Evolutionary conservation across 2,329 filamentous ascomycete species (phyloP).

Genomic region (Mycogone perniciosa): DNA sequence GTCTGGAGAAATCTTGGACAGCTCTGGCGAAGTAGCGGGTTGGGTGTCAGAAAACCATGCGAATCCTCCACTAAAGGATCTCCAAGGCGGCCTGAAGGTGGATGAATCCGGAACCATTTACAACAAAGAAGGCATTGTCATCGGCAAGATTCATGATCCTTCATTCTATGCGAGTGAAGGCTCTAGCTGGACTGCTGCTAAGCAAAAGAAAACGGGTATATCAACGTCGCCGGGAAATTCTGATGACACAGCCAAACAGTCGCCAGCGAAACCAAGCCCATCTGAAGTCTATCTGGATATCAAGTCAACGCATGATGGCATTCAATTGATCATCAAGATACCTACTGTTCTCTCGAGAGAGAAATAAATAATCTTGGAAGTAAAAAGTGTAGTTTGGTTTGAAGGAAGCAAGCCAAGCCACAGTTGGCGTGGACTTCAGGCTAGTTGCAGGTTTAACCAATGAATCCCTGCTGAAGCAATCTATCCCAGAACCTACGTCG

Average conservation of each 20-base stretch:
- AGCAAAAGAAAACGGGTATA: not conserved
- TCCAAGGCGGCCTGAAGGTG: slow-evolving; percentile 47
- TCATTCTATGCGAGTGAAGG: not conserved
- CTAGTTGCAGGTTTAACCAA: no score
- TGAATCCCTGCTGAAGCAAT: no score
- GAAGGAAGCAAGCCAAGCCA: no score
- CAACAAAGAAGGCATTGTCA: slow-evolving; percentile 48
- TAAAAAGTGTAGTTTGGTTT: no score
- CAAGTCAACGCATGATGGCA: slow-evolving; percentile 51
- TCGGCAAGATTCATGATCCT: slow-evolving; percentile 55
- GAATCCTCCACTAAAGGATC: slow-evolving; percentile 43
- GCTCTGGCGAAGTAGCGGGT: slow-evolving; percentile 73
- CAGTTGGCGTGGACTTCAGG: no score
- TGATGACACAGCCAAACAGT: slow-evolving; percentile 24
- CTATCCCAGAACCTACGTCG: no score
- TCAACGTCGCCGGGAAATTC: slow-evolving; percentile 28
- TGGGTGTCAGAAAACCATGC: slow-evolving; percentile 57
- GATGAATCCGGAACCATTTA: slow-evolving; percentile 53
- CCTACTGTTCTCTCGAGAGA: slow-evolving; percentile 46
- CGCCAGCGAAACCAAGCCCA: slow-evolving; percentile 33
- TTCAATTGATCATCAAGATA: slow-evolving; percentile 52
- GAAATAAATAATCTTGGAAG: not conserved
- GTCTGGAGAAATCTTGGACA: slow-evolving; percentile 56
- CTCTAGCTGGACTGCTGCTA: not conserved
- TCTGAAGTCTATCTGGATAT: slow-evolving; percentile 53